phyloP scores from a whole-genome alignment of 768 basidiomycete species.

The Phanerochaete sordida region DNA sequence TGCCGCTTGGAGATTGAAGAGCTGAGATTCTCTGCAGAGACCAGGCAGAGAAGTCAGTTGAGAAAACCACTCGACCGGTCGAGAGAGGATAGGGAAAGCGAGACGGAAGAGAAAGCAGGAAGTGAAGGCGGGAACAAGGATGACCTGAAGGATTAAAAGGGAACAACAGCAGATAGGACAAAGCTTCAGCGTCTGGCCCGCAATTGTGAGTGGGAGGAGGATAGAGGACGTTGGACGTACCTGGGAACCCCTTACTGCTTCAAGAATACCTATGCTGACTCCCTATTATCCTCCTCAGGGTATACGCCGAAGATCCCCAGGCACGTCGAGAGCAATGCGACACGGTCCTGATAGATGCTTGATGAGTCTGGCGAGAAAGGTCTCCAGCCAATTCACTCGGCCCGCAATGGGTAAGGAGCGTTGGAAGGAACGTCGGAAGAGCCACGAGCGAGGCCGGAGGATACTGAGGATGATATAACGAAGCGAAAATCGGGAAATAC shows the following conservation, averaged over 20 bases:
- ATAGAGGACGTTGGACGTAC: background rate
- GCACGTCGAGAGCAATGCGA: background rate
- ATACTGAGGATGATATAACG: background rate
- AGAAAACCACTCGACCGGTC: slow-evolving; percentile 10
- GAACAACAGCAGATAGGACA: slow-evolving; percentile 6
- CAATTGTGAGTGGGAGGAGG: slow-evolving; percentile 5
- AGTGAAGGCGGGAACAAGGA: slow-evolving; percentile 2
- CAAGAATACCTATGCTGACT: background rate
- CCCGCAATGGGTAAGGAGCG: background rate
- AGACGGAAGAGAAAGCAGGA: background rate
- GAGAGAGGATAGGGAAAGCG: background rate
- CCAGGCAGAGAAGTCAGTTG: slow-evolving; percentile 8
- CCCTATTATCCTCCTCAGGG: background rate
- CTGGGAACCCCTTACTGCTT: slow-evolving; percentile 8
- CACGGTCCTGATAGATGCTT: background rate
- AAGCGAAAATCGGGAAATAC: background rate
- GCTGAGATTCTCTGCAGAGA: slow-evolving; percentile 10
- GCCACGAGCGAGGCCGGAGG: background rate
- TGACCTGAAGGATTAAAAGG: slow-evolving; percentile 6
- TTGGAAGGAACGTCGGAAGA: background rate
- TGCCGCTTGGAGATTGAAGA: background rate
- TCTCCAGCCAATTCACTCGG: background rate
- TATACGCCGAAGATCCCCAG: background rate
- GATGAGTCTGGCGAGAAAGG: background rate
- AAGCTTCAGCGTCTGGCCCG: slow-evolving; percentile 9